Base-by-base conservation (phyloP, 176 grass and related monocot genomes). In the Oryza meridionalis region DNA sequence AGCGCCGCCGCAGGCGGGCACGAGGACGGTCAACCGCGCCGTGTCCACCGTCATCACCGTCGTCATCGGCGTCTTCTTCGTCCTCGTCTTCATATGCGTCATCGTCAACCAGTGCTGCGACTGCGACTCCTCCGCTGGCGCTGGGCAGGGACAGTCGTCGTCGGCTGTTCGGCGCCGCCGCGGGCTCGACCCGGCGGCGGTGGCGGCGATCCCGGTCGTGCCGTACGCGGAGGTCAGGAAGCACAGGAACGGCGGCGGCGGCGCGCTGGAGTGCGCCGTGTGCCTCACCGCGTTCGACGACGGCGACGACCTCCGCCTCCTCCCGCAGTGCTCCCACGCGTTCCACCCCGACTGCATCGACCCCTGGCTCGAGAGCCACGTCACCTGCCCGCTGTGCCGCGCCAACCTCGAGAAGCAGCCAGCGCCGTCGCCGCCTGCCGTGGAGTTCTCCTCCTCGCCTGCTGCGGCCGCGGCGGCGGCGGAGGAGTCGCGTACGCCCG, bases 291-390 rank as follows among this genome's bases (percentile, higher is more conserved):
- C 79, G 77, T 99, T 99, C 72, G 91, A 96, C 80, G 93, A 96
- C 70, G 88, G 81, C 12, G 93, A 99, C 81, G 89, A 81, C 8
- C 93, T 99, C 31, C 93, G 86, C 43, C 90, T 99, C 42, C 91
- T 99, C 2, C 93, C 97, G 8, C 92, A 87, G 62, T 99, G 97
- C 71, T 92, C 83, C 5, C 97, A 99, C 85, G 97, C 85, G 21
- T 99, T 99, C 84, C 97, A 99, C 85, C 81, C 90, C 0, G 97
- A 99, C 4, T 99, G 97, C 85, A 96, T 99, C 77, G 91, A 96
- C 37, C 89, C 90, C 35, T 99, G 97, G 97, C 91, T 99, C 15
- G 81, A 62, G 33, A 61, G 78, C 29, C 90, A 91, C 65, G 40
- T 79, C 86, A 99, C 97, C 22, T 96, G 97, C 81, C 89, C 89